Conservation (phyloP, 1,284 basidiomycete genomes). For the Puccinia hordei region DNA sequence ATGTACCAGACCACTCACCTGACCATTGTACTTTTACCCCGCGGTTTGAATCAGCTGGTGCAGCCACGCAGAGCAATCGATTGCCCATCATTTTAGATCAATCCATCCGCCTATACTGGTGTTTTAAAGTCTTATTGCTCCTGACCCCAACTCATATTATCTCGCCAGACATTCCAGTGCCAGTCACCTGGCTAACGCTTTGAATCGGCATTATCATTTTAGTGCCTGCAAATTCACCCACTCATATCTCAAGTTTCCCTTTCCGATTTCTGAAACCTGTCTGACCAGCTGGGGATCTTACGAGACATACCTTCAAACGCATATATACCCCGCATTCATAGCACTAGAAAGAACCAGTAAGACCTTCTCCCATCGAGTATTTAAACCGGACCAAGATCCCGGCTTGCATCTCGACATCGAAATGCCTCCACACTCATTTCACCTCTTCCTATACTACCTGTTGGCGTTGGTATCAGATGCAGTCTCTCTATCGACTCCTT, state of each 20-base stretch:
- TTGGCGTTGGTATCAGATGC: neutral
- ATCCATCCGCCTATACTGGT: neutral
- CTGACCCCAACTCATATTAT: neutral
- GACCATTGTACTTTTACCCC: neutral
- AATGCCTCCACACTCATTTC: neutral
- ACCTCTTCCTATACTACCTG: neutral
- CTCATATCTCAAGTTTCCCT: neutral
- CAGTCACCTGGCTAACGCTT: constrained; percentile 6
- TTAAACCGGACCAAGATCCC: neutral
- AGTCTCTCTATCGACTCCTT: neutral
- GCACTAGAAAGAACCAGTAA: neutral
- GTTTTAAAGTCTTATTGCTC: neutral
- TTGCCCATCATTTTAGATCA: neutral
- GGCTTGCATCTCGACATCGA: neutral
- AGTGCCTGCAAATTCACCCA: neutral
- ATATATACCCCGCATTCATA: neutral
- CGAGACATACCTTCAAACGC: neutral
- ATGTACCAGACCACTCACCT: no score
- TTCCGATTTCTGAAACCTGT: neutral
- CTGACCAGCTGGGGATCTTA: neutral
- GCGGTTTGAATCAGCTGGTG: neutral
- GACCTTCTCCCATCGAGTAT: neutral
- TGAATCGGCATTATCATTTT: neutral
- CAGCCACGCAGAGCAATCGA: neutral
- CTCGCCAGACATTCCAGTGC: neutral